Evolutionary conservation across 495 filamentous ascomycete genomes (phyloP), one percentile per base, ranked within the genome.

Genomic region (Filosporella fistucella): DNA sequence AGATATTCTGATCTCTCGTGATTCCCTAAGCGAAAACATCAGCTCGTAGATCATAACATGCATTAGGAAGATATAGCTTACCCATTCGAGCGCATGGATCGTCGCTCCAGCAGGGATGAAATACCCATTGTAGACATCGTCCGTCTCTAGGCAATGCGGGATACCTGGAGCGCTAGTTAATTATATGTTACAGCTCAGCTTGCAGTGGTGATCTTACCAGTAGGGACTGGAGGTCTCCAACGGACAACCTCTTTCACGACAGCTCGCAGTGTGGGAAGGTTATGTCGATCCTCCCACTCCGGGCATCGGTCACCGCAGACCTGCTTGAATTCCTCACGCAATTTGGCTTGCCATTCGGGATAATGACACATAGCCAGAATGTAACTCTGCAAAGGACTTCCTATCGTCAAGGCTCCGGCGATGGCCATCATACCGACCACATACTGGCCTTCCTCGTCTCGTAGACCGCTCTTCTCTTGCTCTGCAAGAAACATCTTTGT

Each of bases 341-440:
- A 56, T 52, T 62, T 71, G 1, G 50, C 47, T 54, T 76, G 72
- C 68, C 72, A 80, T 41, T 76, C 63, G 1, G 78, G 78, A 55
- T 77, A 76, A 50, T 75, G 74, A 49, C 71, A 66, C 76, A 83
- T 80, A 16, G 81, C 78, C 13, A 82, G 56, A 14, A 81, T 58
- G 46, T 74, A 65, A 14, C 58, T 62, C 33, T 63, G 56, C 22
- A 74, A 42, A 0, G 63, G 65, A 32, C 47, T 60, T 13, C 68
- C 61, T 10, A 70, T 68, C 0, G 69, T 74, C 26, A 70, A 65
- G 16, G 65, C 67, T 33, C 69, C 70, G 25, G 64, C 72, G 45
- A 72, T 67, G 9, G 70, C 58, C 21, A 73, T 58, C 7, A 65
- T 66, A 7, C 69, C 71, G 9, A 68, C 55, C 5, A 74, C 62